Evolutionary conservation across 495 filamentous ascomycete genomes (phyloP), one percentile per base, ranked within the genome.

Genomic region (Thermochaetoides thermophila): DNA sequence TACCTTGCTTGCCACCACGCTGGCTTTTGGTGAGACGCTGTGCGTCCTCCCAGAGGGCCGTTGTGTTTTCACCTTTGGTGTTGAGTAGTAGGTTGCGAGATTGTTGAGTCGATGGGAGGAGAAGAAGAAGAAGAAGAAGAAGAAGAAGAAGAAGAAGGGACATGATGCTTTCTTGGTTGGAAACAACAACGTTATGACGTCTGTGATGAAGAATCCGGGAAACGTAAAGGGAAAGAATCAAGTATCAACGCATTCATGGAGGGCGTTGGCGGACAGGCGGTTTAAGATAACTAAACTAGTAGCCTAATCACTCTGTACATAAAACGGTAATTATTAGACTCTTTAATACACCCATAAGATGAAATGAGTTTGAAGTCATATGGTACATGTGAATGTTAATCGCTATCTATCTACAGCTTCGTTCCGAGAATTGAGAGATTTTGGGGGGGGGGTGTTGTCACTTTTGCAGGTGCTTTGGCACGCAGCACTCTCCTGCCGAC

Each of bases 401-500:
- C 19, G 1, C 2, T 9, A 8, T 34, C 18, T 4, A 3, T n/a
- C 21, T 19, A 17, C 32, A 18, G 17, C 6, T 17, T 14, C 46
- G 43, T 30, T 38, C 40, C 3, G 14, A 27, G 14, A 27, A 10
- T 13, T 27, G n/a, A n/a, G n/a, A n/a, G n/a, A n/a, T n/a, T n/a
- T n/a, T n/a, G n/a, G n/a, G n/a, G n/a, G n/a, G n/a, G n/a, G n/a
- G n/a, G n/a, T n/a, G n/a, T n/a, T n/a, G n/a, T n/a, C n/a, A n/a
- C n/a, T n/a, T n/a, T n/a, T n/a, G n/a, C n/a, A n/a, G n/a, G n/a
- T n/a, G n/a, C 49, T 59, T 62, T 7, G 61, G 59, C 23, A 53
- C 48, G 42, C 67, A 69, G 40, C 66, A 69, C 32, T 63, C 61
- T 2, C 57, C 63, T 12, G 53, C 60, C 2, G 31, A 29, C 0